A percentile compares a stretch with the other conserved stretches of the same genome.
Conservation (phyloP, 305 asterid species). For the Fraxinus sp. region DNA sequence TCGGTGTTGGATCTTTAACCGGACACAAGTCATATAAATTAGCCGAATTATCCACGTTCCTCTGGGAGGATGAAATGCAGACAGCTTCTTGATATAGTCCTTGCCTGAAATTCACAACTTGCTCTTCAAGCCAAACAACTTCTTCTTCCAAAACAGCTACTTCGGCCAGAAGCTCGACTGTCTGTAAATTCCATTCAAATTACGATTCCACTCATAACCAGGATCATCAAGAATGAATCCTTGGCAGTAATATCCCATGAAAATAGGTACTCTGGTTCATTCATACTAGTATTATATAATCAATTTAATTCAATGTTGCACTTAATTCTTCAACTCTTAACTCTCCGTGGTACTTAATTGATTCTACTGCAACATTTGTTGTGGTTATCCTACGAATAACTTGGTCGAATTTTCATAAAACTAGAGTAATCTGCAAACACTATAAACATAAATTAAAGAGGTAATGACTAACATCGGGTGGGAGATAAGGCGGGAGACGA, state of each 20-base stretch:
- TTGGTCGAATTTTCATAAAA: not conserved
- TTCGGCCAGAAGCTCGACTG: conserved; percentile 87
- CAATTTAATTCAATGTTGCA: not conserved
- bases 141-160: conserved; percentile 97
- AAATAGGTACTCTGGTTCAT: not conserved
- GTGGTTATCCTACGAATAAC: not conserved
- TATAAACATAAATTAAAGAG: not conserved
- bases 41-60: conserved; percentile 45
- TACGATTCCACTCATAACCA: conserved; percentile 7
- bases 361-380: not conserved
- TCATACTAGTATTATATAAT: not conserved
- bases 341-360: not conserved
- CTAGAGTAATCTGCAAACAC: not conserved
- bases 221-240: not conserved
- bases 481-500: conserved; percentile 90
- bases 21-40: conserved; percentile 36
- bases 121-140: conserved; percentile 85
- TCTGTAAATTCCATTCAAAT: conserved; percentile 38
- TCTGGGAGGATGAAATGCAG: conserved; percentile 62
- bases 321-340: not conserved
- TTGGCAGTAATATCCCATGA: not conserved
- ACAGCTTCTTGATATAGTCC: conserved; percentile 89
- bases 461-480: conserved; percentile 56
- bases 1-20: conserved; percentile 38
- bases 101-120: conserved; percentile 75